Conservation (phyloP, 2,329 filamentous ascomycete species). For the Akanthomyces lecanii region DNA sequence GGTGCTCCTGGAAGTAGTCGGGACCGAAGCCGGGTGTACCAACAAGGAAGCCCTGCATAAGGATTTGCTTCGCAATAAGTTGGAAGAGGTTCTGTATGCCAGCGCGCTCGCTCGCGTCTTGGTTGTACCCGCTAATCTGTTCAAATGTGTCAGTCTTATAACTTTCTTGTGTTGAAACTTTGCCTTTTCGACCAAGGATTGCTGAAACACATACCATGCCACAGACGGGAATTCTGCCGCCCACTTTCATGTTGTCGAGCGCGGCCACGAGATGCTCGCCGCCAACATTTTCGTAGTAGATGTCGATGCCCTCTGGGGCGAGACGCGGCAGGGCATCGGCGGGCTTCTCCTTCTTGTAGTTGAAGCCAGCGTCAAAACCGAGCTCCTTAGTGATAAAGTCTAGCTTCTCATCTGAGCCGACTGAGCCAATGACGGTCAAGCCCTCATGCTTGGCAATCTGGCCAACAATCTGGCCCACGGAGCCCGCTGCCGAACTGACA, state of each 20-base stretch:
- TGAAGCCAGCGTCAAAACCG: constrained; percentile 63
- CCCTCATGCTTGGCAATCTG: constrained; percentile 81
- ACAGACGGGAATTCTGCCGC: constrained; percentile 62
- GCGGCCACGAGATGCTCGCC: constrained; percentile 48
- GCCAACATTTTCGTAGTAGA: constrained; percentile 53
- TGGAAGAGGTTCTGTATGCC: constrained; percentile 62
- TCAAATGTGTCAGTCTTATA: constrained; percentile 8
- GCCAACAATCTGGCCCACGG: constrained; percentile 78
- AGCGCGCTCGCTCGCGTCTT: constrained; percentile 48
- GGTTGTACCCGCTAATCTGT: constrained; percentile 71
- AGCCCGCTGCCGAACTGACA: constrained; percentile 73
- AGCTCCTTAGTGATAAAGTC: constrained; percentile 55
- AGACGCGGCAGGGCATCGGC: constrained; percentile 63
- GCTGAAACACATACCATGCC: constrained; percentile 48
- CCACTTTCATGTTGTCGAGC: constrained; percentile 47
- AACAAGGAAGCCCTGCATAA: constrained; percentile 74
- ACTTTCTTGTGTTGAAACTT: neutral
- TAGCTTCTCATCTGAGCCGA: constrained; percentile 75
- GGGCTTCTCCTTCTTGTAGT: constrained; percentile 81
- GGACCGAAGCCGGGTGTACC: constrained; percentile 60
- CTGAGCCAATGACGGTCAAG: constrained; percentile 72
- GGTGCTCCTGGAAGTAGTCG: constrained; percentile 65
- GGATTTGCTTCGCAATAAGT: constrained; percentile 65
- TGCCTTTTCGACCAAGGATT: too few relatives aligned
- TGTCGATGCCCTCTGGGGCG: constrained; percentile 74